Evolutionary conservation across 1,284 basidiomycete species (phyloP).

Genomic region (Omphalotus olearius): DNA sequence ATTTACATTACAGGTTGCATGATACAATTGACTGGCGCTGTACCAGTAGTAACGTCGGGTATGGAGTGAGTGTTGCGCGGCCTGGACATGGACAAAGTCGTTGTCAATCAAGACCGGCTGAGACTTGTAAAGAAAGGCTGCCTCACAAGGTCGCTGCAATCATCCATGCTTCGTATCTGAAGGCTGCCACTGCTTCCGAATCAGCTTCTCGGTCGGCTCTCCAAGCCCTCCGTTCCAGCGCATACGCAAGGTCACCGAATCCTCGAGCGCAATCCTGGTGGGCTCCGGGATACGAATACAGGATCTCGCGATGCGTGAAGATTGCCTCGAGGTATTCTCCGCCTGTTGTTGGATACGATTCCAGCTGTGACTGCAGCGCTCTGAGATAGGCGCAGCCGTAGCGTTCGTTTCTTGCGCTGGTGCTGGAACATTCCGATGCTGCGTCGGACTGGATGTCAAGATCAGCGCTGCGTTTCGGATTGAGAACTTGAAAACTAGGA

Average conservation of each 20-base stretch:
- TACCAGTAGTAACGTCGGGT: background rate
- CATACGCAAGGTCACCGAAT: constrained; percentile 58
- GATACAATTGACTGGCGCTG: constrained; percentile 5
- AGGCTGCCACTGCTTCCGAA: constrained; percentile 56
- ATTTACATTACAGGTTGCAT: constrained; percentile 13
- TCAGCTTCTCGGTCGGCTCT: constrained; percentile 64
- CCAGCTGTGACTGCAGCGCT: constrained; percentile 50
- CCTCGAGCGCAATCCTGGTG: constrained; percentile 58
- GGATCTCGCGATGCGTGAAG: constrained; percentile 68
- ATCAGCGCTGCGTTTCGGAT: background rate
- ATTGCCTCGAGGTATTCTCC: constrained; percentile 72
- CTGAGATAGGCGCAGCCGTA: constrained; percentile 61
- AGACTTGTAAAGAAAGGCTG: background rate
- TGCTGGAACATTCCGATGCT: constrained; percentile 39
- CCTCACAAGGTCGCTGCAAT: constrained; percentile 33
- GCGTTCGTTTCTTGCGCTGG: constrained; percentile 33
- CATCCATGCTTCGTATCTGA: constrained; percentile 62
- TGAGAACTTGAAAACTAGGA: background rate
- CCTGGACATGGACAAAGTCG: background rate
- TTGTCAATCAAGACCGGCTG: background rate
- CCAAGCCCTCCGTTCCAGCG: constrained; percentile 58
- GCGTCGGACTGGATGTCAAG: constrained; percentile 33
- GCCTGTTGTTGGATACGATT: constrained; percentile 51
- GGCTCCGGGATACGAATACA: constrained; percentile 51
- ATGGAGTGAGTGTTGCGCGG: background rate